Conservation (phyloP, 2,329 filamentous ascomycete species). For the Botrytis elliptica region DNA sequence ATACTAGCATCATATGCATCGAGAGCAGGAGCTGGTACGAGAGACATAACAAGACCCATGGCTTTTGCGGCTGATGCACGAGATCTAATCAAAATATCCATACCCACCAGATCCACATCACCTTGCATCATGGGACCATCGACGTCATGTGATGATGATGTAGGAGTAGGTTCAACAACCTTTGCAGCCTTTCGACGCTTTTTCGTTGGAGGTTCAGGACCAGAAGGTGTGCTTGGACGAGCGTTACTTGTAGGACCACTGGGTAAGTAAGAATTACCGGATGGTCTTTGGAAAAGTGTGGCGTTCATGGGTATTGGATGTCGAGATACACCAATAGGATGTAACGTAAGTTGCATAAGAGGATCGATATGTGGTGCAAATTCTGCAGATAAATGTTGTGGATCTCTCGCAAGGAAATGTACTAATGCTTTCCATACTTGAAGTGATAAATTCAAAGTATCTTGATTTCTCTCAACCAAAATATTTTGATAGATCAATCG, state of each 20-base stretch:
- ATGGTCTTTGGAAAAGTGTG: constrained; percentile 86
- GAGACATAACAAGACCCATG: constrained; percentile 78
- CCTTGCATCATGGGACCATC: constrained; percentile 98
- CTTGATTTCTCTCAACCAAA: constrained; percentile 84
- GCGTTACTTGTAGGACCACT: constrained; percentile 47
- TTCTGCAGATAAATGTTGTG: constrained; percentile 66
- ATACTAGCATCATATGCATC: constrained; percentile 65
- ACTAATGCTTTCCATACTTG: constrained; percentile 84
- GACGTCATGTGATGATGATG: constrained; percentile 82
- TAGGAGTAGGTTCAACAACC: constrained; percentile 62
- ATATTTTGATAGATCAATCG: constrained; percentile 94
- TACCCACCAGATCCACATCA: constrained; percentile 89
- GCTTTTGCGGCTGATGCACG: constrained; percentile 84
- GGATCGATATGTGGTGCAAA: constrained; percentile 74
- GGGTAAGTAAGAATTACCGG: constrained; percentile 73
- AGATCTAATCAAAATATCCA: constrained; percentile 83
- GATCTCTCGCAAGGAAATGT: constrained; percentile 60
- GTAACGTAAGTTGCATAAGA: constrained; percentile 80
- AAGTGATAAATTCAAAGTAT: constrained; percentile 76
- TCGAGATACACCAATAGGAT: constrained; percentile 87
- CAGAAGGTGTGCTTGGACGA: constrained; percentile 41
- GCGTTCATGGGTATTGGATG: constrained; percentile 92
- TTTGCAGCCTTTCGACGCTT: constrained; percentile 86
- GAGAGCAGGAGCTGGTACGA: constrained; percentile 64
- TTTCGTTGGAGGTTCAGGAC: constrained; percentile 60